Conservation (phyloP, 1,284 basidiomycete genomes). For the Wallemia mellicola region DNA sequence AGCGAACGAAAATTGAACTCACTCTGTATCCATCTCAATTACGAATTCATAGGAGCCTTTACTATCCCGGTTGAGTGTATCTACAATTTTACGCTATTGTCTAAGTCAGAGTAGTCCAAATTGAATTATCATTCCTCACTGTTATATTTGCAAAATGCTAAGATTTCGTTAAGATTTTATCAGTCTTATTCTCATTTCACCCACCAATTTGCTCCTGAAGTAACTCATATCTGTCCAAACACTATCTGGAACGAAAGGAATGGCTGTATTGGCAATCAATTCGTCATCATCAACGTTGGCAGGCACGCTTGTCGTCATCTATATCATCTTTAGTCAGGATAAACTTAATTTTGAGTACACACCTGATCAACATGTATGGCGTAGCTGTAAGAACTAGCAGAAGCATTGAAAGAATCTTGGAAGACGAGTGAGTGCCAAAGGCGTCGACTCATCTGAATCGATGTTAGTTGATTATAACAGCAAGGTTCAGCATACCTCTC, state of each 20-base stretch:
- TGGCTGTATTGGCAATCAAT: not conserved
- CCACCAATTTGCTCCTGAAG: not conserved
- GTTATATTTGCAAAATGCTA: not conserved
- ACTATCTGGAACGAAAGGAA: not conserved
- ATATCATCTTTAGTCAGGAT: not conserved
- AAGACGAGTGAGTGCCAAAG: not conserved
- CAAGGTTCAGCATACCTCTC: not conserved
- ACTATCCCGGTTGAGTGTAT: not conserved
- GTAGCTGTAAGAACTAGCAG: slow-evolving; percentile 1
- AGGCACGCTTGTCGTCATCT: not conserved
- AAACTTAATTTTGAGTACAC: too few relatives aligned
- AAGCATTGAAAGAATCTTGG: not conserved
- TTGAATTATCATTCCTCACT: not conserved
- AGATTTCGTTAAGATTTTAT: not conserved
- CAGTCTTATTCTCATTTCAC: not conserved
- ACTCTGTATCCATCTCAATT: not conserved
- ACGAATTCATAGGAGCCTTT: not conserved
- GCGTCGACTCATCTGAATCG: not conserved
- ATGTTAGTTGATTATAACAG: not conserved
- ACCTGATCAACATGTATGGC: not conserved
- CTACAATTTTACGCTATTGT: not conserved
- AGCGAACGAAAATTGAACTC: not conserved
- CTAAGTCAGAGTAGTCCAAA: not conserved
- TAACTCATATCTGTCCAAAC: slow-evolving; percentile 1
- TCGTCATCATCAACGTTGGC: not conserved